Evolutionary conservation across 176 grass and related monocot genomes (phyloP), one percentile per base, ranked within the genome.

Genomic region (Themeda triandra): DNA sequence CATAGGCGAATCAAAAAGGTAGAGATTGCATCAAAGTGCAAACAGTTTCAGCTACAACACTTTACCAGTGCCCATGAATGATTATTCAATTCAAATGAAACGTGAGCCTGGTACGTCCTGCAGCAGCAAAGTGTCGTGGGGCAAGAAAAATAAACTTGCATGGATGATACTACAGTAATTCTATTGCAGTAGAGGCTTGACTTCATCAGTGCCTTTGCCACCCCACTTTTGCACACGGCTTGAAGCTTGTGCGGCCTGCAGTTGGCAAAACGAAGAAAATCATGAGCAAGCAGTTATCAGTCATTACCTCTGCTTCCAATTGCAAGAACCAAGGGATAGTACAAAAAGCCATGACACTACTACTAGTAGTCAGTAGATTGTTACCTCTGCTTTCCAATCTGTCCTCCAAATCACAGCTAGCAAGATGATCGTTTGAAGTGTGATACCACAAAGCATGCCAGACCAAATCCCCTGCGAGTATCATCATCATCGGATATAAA

Each of bases 381-480:
- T 31, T 77, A 89, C 90, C 87, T 92, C 87, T 28, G 87, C 44
- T 56, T 84, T 87, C 90, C 90, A 89, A 58, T 92, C 75, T 24
- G 87, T 89, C 84, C 65, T 89, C 84, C 83, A 92, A 7, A 89
- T 63, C 6, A 92, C 32, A 8, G 36, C 62, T 2, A 94, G 41
- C 32, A 94, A 54, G 31, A 94, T 89, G 33, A 87, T 1, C 23
- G 89, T 91, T 23, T 91, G 84, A 17, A 91, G 39, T 19, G 68
- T 10, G 19, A 83, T 3, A 67, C 92, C 92, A 6, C 40, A 65
- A 18, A 94, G 89, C 86, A 91, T 91, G 70, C 92, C 92, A 28
- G 27, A 21, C 92, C 92, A 94, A 78, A 94, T 69, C 63, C 89
- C 92, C 92, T 94, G 73, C 36, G 3, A 45, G 4, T n/a, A 24